Evolutionary conservation across 176 grass and related monocot genomes (phyloP).

Genomic region (Cocos nucifera): DNA sequence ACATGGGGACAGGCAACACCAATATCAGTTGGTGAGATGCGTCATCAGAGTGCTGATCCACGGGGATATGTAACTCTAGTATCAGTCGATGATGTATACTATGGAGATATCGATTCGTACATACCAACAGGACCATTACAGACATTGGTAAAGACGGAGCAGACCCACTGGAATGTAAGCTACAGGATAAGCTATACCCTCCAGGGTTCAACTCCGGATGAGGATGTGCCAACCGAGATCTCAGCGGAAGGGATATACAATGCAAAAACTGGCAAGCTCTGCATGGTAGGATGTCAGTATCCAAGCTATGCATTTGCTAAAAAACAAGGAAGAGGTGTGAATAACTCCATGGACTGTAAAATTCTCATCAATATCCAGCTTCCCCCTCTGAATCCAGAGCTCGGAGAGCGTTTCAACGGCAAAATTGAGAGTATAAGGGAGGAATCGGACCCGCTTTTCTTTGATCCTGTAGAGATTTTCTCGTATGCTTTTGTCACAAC

Average conservation of each 20-base stretch:
- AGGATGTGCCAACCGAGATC: background rate
- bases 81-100: too few relatives aligned
- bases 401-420: constrained; percentile 7
- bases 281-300: constrained; percentile 41
- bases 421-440: constrained; percentile 44
- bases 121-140: background rate
- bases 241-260: constrained; percentile 58
- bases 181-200: too few relatives aligned
- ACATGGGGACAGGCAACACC: too few relatives aligned
- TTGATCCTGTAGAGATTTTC: too few relatives aligned
- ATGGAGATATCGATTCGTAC: too few relatives aligned
- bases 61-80: constrained; percentile 36
- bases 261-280: constrained; percentile 27
- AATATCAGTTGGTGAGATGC: too few relatives aligned
- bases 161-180: too few relatives aligned
- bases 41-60: background rate
- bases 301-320: background rate
- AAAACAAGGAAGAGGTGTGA: constrained; percentile 14
- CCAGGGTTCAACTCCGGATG: too few relatives aligned
- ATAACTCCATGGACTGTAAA: constrained; percentile 31
- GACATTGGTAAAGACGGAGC: constrained; percentile 2
- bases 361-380: constrained; percentile 36
- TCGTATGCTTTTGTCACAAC: constrained; percentile 4
- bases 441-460: constrained; percentile 8
- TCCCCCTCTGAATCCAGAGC: constrained; percentile 2